Evolutionary conservation across 2,329 filamentous ascomycete species (phyloP).

Genomic region (Penicillium crustosum): DNA sequence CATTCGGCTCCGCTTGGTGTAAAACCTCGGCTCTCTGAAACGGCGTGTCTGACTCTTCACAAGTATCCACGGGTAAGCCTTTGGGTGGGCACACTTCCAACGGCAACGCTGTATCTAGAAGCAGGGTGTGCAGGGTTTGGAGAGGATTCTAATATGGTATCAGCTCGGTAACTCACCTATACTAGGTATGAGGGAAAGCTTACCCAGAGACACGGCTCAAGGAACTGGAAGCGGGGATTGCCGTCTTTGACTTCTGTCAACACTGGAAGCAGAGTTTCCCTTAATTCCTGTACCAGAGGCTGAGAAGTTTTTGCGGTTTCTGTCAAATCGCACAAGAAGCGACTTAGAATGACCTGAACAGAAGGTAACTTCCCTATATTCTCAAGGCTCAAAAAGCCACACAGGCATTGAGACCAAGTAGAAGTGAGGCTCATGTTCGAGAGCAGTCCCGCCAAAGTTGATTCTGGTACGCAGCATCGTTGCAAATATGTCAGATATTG

Average conservation of each 20-base stretch:
- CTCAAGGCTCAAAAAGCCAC: conserved; percentile 30
- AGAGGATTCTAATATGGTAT: conserved; percentile 27
- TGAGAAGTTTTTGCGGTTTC: conserved; percentile 21
- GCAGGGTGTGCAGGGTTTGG: conserved; percentile 16
- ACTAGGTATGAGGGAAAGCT: background rate
- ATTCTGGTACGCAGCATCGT: conserved; percentile 23
- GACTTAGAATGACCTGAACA: conserved; percentile 33
- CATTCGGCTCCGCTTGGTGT: conserved; percentile 15
- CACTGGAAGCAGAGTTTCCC: conserved; percentile 28
- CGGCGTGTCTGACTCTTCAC: background rate
- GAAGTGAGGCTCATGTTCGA: conserved; percentile 31
- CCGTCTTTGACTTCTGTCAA: conserved; percentile 27
- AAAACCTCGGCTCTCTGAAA: conserved; percentile 13
- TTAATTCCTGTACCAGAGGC: conserved; percentile 23
- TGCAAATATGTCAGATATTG: conserved; percentile 31
- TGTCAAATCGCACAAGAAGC: conserved; percentile 30
- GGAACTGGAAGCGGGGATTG: conserved; percentile 15
- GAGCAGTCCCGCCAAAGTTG: conserved; percentile 19
- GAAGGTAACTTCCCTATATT: conserved; percentile 23
- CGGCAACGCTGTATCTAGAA: background rate
- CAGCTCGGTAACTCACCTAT: conserved; percentile 10
- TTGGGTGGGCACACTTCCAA: background rate
- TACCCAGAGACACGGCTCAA: conserved; percentile 38
- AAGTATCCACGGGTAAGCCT: background rate
- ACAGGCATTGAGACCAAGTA: conserved; percentile 33